Percentiles rank a stretch among this genome's conserved stretches.
These are phyloP conservation scores for Geranium incanum DNA, from an alignment of 441 rosid species.

Conservation along the genomic window DNA sequence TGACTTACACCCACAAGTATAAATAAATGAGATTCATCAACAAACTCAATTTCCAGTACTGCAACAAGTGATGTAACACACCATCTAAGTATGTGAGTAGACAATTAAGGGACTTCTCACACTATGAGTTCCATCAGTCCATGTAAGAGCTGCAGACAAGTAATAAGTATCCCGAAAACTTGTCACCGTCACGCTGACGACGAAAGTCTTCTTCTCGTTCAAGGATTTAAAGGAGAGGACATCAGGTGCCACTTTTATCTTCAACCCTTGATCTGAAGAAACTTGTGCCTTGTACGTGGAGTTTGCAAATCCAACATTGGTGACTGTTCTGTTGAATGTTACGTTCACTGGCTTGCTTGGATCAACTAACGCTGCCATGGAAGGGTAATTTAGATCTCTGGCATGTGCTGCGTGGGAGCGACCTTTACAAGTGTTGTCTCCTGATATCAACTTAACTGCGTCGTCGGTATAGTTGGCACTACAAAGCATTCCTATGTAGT, in stretches of 20 bases:
- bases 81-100: too few species aligned
- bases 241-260: slow-evolving; percentile 27
- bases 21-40: too few species aligned
- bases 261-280: background rate
- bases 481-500: slow-evolving; percentile 35
- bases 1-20: too few species aligned
- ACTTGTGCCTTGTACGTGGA: slow-evolving; percentile 34
- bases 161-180: slow-evolving; percentile 11
- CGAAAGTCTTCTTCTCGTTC: slow-evolving; percentile 33
- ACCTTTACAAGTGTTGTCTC: slow-evolving; percentile 27
- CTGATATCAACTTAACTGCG: slow-evolving; percentile 18
- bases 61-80: too few species aligned
- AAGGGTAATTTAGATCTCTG: slow-evolving; percentile 40
- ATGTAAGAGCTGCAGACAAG: slow-evolving; percentile 26
- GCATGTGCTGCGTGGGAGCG: background rate
- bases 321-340: slow-evolving; percentile 35
- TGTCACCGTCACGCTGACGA: slow-evolving; percentile 27
- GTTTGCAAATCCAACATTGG: slow-evolving; percentile 36
- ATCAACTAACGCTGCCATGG: slow-evolving; percentile 24
- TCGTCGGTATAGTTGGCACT: slow-evolving; percentile 16
- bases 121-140: slow-evolving; percentile 36
- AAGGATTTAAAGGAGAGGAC: slow-evolving; percentile 28
- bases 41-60: too few species aligned
- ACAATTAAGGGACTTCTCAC: slow-evolving; percentile 28
- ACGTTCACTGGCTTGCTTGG: slow-evolving; percentile 11